Evolutionary conservation across 2,329 filamentous ascomycete species (phyloP), one percentile per base, ranked within the genome.

Genomic region (Leptographium procerum): DNA sequence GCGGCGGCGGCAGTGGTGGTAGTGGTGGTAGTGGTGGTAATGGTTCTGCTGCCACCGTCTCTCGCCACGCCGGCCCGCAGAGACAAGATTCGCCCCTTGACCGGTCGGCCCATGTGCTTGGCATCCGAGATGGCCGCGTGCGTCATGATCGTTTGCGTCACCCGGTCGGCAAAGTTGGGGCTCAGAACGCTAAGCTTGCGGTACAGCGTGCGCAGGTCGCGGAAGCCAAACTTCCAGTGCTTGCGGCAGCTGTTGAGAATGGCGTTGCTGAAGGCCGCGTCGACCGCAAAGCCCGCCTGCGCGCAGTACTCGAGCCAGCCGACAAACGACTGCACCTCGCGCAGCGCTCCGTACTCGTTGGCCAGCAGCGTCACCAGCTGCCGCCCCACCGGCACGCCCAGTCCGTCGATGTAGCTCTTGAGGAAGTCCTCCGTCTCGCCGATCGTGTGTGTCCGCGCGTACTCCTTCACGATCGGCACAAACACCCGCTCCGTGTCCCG

Each of bases 401-500:
- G 63, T 22, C 70, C 66, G 16, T 66, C 63, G 4, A 69, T 65
- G 55, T 71, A 77, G n/a, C 60, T 61, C 54, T 68, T 96, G 40
- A 75, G 61, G 45, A 77, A 75, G 6, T 67, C 67, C 60, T 73
- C 72, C 6, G 70, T 70, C 61, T 77, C 73, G 22, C 64, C 63
- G 43, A 70, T 69, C 3, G 71, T 69, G 60, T 77, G 75, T 10
- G 58, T 65, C n/a, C 68, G 64, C 16, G 67, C 64, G 61, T 70
- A 76, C n/a, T 69, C 61, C 59, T 76, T 71, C 29, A 75, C 65
- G 24, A 77, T 64, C 11, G 69, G 66, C 13, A 71, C 66, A 57
- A 77, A 74, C 5, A 67, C 67, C 13, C 55, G 59, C 50, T 66
- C 61, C 22, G 68, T 66, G 33, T 71, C 70, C 7, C 61, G 61